Evolutionary conservation across 441 rosid genomes (phyloP), one percentile per base, ranked within the genome.

Genomic region (Corymbia calophylla): DNA sequence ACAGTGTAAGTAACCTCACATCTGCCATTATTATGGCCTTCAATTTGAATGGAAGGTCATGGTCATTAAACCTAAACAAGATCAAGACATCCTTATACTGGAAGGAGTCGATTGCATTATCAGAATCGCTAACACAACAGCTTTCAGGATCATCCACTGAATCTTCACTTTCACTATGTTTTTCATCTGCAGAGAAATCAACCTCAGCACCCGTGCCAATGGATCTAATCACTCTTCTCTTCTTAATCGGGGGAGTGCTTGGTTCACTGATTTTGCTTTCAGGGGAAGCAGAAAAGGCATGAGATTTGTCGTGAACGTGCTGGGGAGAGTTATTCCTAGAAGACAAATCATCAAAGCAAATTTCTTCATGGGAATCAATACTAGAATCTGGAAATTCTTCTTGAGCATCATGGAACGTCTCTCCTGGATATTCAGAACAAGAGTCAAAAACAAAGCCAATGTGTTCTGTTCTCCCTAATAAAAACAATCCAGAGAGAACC

Each of bases 371-470:
- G 88, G 95, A 95, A 87, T 87, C 89, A 32, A 88, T 64, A 84
- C 88, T 56, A 18, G 93, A 17, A 87, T 87, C 89, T 5, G 94
- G 87, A 55, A 96, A 96, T 80, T 95, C 94, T 32, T 92, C 94
- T 93, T 95, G 93, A 80, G 98, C 97, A 90, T 98, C 99, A 90
- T 95, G 93, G 93, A 96, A 98, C 27, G 93, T 91, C 56, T 98
- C 98, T 86, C 97, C 99, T 98, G 93, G 88, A 90, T 86, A 64
- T 73, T 80, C 86, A 62, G 81, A 23, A 64, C 66, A 25, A 62
- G 47, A 90, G 58, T 62, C 29, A 87, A 4, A 17, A 18, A 29
- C 55, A 18, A 27, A 77, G 84, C 84, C 84, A 77, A 77, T 23
- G 51, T 77, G 84, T 44, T 77, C 84, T 44, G 51, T 86, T 27